Base-by-base conservation (phyloP, 164 flowering plant genomes). In the Annona squamosa region DNA sequence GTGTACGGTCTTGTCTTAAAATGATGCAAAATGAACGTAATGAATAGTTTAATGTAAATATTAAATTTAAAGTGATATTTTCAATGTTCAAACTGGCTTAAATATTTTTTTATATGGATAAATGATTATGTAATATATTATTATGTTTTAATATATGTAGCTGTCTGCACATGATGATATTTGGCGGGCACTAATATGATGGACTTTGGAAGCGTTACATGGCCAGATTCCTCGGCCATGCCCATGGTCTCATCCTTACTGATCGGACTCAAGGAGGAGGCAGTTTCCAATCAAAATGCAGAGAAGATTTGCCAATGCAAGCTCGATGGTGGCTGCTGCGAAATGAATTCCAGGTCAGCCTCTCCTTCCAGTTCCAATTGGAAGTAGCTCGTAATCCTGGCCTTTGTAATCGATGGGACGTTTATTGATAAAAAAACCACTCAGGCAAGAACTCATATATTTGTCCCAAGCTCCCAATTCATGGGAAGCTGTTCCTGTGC, bases 361-460 rank as follows among this genome's bases (percentile, higher is more conserved):
- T 44, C 71, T 68, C n/a, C 71, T 17, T 4, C 57, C 71, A 2
- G 71, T 57, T 4, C 71, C 71, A 68, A 68, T 46, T 45, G 71
- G 59, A 5, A 68, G 17, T 19, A 68, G 59, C 4, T 68, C 71
- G 17, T 46, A 68, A 46, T 68, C 47, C n/a, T 68, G 59, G 5
- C 71, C 71, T 46, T 48, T 68, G 13, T 17, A 46, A 46, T 68
- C 71, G 16, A 68, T 26, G 3, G 44, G 4, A 46, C 59, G n/a
- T 10, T 46, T 42, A 2, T 17, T 46, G 71, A n/a, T n/a, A n/a
- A n/a, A n/a, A n/a, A n/a, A 68, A 68, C 26, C 71, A 46, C 59
- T 68, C 71, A 2, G 71, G 71, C 59, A 46, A 17, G 41, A 68
- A 68, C 71, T 68, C 59, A n/a, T n/a, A n/a, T n/a, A n/a, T n/a